A percentile compares a stretch with the other conserved stretches of the same genome.
Evolutionary conservation across 257 asterid genomes (phyloP).

Genomic region (Scutellaria barbata): DNA sequence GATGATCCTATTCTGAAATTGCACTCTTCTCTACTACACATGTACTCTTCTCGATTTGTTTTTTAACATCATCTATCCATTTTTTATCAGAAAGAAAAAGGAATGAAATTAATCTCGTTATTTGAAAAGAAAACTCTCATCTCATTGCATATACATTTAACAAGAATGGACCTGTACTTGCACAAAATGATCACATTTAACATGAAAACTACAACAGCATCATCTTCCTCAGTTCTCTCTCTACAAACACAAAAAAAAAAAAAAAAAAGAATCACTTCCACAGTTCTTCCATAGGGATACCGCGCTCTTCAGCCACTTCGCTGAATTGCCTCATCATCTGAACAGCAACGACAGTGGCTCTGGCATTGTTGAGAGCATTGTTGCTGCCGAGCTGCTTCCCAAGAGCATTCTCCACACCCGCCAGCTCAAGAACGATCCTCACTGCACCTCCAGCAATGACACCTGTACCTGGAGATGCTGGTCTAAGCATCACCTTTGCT

Average conservation of each 20-base stretch:
- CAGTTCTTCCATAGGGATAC: slow-evolving; percentile 93
- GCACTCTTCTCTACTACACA: too few species aligned
- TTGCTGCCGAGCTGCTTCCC: slow-evolving; percentile 96
- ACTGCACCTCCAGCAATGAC: slow-evolving; percentile 98
- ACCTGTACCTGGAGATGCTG: slow-evolving; percentile 96
- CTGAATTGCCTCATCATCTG: slow-evolving; percentile 87
- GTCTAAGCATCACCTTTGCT: slow-evolving; percentile 95
- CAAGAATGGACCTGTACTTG: not conserved
- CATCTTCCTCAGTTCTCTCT: slow-evolving; percentile 8
- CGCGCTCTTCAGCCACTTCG: slow-evolving; percentile 87
- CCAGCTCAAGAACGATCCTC: slow-evolving; percentile 85
- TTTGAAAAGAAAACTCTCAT: too few species aligned
- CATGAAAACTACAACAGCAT: not conserved
- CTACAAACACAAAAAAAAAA: slow-evolving; percentile 21
- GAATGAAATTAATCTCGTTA: too few species aligned
- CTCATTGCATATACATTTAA: not conserved
- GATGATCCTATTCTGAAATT: too few species aligned
- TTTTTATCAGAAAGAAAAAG: too few species aligned
- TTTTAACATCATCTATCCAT: too few species aligned
- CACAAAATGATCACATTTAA: not conserved
- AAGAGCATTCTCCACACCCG: slow-evolving; percentile 90
- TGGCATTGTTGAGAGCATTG: slow-evolving; percentile 92
- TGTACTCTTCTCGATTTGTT: too few species aligned
- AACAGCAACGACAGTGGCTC: slow-evolving; percentile 91
- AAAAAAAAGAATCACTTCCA: slow-evolving; percentile 66